Conservation (phyloP, 257 asterid genomes). For the Capsicum baccatum region DNA sequence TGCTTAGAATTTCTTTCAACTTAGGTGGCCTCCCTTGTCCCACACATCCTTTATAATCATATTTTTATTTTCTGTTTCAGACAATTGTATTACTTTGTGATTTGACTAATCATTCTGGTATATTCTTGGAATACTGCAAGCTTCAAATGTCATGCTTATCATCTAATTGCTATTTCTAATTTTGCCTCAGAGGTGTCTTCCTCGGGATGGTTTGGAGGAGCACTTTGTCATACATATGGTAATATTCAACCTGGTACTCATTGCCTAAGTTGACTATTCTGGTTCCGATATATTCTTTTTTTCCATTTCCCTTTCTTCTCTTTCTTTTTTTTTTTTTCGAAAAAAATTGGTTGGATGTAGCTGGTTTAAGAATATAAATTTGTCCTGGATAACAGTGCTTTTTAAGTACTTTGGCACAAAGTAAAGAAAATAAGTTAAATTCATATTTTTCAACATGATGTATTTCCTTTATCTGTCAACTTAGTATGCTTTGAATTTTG, state of each 20-base stretch:
- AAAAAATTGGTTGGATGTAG: neutral
- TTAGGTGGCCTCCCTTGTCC: neutral
- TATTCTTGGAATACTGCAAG: neutral
- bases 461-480: neutral
- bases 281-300: neutral
- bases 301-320: neutral
- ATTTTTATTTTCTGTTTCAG: constrained; percentile 18
- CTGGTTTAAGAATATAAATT: constrained; percentile 2
- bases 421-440: constrained; percentile 15
- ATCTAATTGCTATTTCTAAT: constrained; percentile 9
- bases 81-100: constrained; percentile 12
- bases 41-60: neutral
- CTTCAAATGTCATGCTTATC: constrained; percentile 16
- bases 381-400: neutral
- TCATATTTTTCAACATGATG: neutral
- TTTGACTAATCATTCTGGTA: neutral
- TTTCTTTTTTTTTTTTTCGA: neutral
- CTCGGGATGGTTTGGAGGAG: constrained; percentile 88
- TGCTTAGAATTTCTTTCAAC: neutral
- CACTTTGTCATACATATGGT: constrained; percentile 92
- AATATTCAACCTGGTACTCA: constrained; percentile 34
- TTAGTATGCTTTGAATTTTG: neutral
- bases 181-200: constrained; percentile 82
- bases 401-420: neutral
- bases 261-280: neutral